Conservation (phyloP, 202 grass and related monocot species). For the Digitaria exilis region DNA sequence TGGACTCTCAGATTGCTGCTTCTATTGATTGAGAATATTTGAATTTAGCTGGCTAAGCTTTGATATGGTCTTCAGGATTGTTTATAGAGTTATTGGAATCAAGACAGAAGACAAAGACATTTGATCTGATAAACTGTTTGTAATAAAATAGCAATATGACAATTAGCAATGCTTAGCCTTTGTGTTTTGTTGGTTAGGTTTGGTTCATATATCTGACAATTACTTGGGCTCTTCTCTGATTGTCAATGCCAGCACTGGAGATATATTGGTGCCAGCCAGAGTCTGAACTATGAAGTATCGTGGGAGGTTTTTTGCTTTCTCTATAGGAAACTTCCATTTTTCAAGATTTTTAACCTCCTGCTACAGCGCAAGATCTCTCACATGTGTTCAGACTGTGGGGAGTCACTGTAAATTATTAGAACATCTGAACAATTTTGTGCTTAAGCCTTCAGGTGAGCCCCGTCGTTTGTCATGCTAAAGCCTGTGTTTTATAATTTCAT, state of each 20-base stretch:
- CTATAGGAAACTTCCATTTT: background rate
- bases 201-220: background rate
- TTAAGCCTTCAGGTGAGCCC: constrained; percentile 16
- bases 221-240: background rate
- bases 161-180: background rate
- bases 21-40: background rate
- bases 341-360: background rate
- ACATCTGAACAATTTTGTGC: background rate
- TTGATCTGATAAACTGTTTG: background rate
- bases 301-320: background rate
- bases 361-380: background rate
- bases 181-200: background rate
- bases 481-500: background rate
- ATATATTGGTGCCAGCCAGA: background rate
- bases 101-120: constrained; percentile 1
- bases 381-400: background rate
- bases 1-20: background rate
- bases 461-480: background rate
- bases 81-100: constrained; percentile 27
- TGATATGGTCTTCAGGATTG: constrained; percentile 17
- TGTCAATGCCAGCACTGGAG: background rate
- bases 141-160: background rate
- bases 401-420: background rate
- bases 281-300: background rate
- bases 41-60: background rate